A percentile compares a stretch with the other conserved stretches of the same genome.
These are phyloP conservation scores for Trametes hirsuta DNA, from an alignment of 1,284 basidiomycete genomes.

Conservation along the genomic window DNA sequence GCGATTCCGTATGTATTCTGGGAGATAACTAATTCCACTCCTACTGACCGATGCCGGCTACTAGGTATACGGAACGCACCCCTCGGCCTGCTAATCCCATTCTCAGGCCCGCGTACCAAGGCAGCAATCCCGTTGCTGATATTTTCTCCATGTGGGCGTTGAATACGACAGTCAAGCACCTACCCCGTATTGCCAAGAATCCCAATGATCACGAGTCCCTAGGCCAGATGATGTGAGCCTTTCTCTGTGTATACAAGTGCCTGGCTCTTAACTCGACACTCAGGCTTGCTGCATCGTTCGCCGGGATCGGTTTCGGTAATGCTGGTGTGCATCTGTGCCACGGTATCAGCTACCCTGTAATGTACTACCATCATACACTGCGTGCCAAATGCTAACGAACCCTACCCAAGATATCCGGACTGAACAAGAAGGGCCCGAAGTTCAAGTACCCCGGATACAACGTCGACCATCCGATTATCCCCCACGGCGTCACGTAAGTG, in stretches of 20 bases:
- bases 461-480: slow-evolving; percentile 87
- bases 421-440: slow-evolving; percentile 93
- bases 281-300: slow-evolving; percentile 87
- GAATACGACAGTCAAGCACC: slow-evolving; percentile 86
- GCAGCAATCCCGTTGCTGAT: slow-evolving; percentile 94
- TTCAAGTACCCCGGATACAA: slow-evolving; percentile 87
- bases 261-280: background rate
- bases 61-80: slow-evolving; percentile 83
- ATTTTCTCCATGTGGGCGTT: slow-evolving; percentile 97
- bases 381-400: background rate
- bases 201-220: slow-evolving; percentile 83
- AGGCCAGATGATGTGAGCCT: slow-evolving; percentile 83
- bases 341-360: slow-evolving; percentile 82
- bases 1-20: slow-evolving; percentile 74
- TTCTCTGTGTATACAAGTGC: slow-evolving; percentile 1
- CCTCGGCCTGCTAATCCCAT: slow-evolving; percentile 92
- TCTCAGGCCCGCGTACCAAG: slow-evolving; percentile 92
- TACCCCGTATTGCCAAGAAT: slow-evolving; percentile 87
- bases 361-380: background rate
- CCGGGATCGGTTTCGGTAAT: slow-evolving; percentile 96
- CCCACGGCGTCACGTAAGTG: slow-evolving; percentile 81
- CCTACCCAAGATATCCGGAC: slow-evolving; percentile 80
- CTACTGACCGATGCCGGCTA: slow-evolving; percentile 29
- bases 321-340: slow-evolving; percentile 93
- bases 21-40: background rate